Evolutionary conservation across 2,329 filamentous ascomycete species (phyloP), one percentile per base, ranked within the genome.

Genomic region (Trichoderma citrinoviride): DNA sequence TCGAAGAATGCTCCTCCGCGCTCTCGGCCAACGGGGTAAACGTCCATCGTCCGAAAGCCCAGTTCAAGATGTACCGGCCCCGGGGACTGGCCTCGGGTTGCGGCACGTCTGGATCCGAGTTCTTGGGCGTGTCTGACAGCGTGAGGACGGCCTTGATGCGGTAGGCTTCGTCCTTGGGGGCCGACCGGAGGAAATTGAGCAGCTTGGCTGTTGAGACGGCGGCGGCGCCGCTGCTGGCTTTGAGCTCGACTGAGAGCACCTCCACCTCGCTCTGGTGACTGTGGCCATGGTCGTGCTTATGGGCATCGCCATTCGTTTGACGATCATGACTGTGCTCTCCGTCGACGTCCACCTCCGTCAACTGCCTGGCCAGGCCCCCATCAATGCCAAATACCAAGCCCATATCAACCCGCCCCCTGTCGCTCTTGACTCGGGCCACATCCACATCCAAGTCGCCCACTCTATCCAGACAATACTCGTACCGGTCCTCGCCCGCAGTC

Each of bases 31-130:
- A 73, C 5, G 85, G 82, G 1, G 93, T 96, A 73, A 94, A 97
- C 0, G 88, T 96, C 94, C 95, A 99, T 33, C 95, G 85, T 0
- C 93, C 93, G 78, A 99, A 99, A 0, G 95, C 95, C 95, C 95
- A 99, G 76, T 99, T 99, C 66, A 99, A 84, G 50, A 99, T 97
- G 74, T 95, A 97, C 63, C 91, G 83, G 2, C 73, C 75, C 2
- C 67, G 66, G 3, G 77, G 70, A 54, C 72, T 71, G 5, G 71
- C 70, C 7, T 71, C 72, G 5, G 74, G 73, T 37, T 77, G 72
- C 7, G 75, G 73, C 0, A 74, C 70, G 44, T 83, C 81, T 25
- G 81, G 79, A 63, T 85, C 83, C 0, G 86, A 87, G 71, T 81
- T 81, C 19, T 70, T 69, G 8, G 86, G 80, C 0, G 78, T 71